Evolutionary conservation across 1,139 yeast genomes (phyloP), one percentile per base, ranked within the genome.

Genomic region (Debaryomycetaceae sp.): DNA sequence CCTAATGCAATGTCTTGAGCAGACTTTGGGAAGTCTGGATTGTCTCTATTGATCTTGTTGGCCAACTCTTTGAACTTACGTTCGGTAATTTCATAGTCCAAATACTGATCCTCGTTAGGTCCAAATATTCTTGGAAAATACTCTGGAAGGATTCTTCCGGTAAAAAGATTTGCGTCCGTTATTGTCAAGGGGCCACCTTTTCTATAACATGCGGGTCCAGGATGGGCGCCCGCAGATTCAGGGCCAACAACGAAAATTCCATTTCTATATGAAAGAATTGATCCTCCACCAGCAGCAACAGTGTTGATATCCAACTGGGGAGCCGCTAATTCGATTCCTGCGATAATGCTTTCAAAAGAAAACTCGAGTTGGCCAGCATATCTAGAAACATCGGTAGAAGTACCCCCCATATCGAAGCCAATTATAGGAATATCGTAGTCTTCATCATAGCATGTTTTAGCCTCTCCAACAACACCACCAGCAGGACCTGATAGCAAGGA

Each of bases 371-470:
- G 58, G 6, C 83, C 82, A 42, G 50, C 62, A 53, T 49, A 58
- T 49, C 71, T 76, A 3, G 81, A 75, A 5, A 78, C 83, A 58
- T 78, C 83, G 0, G 83, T 78, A 1, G 82, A 76, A 5, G 83
- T 78, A 31, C 83, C 83, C 24, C 83, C 83, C 83, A 78, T 78
- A 58, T 78, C 83, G 51, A 79, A 79, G 0, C 83, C 83, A 35
- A 78, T 68, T 17, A 76, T 68, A 0, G 83, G 81, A 20, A 66
- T 48, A 4, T 62, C 58, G 41, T 68, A 63, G 9, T 64, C 56
- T 1, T 62, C 57, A 51, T 77, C 73, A 50, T 64, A 78, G 9
- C 79, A 68, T 0, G 83, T 78, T 43, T 65, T 64, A 1, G 81
- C 78, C 43, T 72, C 73, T 7, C 83, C 83, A 8, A 78, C 82